Conservation (phyloP, 768 basidiomycete genomes). For the Megacollybia marginata region DNA sequence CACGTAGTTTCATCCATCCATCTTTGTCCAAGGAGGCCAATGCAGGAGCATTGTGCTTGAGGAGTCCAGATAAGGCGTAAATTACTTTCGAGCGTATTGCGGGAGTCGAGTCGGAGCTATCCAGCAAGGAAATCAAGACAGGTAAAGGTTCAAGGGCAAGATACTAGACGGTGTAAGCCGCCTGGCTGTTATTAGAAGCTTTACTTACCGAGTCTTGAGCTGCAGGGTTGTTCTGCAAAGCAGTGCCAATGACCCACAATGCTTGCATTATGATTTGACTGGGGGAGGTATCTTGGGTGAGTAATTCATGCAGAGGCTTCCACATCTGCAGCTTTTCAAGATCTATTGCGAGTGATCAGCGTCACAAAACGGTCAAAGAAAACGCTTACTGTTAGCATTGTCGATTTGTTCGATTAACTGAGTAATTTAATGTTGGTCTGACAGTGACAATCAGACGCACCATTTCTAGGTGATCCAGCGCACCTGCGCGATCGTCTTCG, state of each 20-base stretch:
- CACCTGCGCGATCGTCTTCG: conserved; percentile 55
- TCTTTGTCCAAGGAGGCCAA: conserved; percentile 41
- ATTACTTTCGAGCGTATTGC: conserved; percentile 71
- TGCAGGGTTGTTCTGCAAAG: conserved; percentile 82
- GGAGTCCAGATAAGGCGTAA: conserved; percentile 69
- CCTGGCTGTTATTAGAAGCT: conserved; percentile 14
- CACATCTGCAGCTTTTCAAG: conserved; percentile 71
- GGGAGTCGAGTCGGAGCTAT: conserved; percentile 39
- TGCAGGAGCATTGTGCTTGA: conserved; percentile 73
- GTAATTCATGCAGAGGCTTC: conserved; percentile 63
- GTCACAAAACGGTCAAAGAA: neutral
- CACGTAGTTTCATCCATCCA: conserved; percentile 61
- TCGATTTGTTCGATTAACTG: conserved; percentile 86
- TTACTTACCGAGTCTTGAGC: conserved; percentile 62
- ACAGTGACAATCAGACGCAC: conserved; percentile 24
- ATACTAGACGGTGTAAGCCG: conserved; percentile 34
- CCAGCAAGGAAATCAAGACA: conserved; percentile 52
- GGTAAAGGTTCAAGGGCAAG: conserved; percentile 60
- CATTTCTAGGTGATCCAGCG: conserved; percentile 86
- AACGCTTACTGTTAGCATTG: conserved; percentile 69
- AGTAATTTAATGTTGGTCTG: neutral
- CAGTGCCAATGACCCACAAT: conserved; percentile 85
- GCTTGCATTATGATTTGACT: conserved; percentile 59
- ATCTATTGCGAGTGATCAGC: conserved; percentile 35
- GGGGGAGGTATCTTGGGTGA: conserved; percentile 45